Percentiles rank a stretch among this genome's conserved stretches.
These are phyloP conservation scores for Penicillium arizonense DNA, from an alignment of 495 filamentous ascomycete genomes.

Conservation along the genomic window DNA sequence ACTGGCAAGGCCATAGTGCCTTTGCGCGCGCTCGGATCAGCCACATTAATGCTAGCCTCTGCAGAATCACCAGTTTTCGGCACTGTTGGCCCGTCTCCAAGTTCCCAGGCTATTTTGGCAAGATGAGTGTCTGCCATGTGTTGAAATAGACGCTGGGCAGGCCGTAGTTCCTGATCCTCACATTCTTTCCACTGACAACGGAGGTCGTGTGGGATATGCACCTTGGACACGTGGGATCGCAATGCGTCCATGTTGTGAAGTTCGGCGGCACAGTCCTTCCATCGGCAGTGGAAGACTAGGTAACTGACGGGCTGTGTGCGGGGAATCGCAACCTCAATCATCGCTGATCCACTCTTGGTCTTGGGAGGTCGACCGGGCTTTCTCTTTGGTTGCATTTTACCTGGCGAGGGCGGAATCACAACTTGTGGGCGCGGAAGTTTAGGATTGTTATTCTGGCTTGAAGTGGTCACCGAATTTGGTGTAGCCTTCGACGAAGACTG, in stretches of 20 bases:
- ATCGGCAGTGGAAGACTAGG: conserved; percentile 57
- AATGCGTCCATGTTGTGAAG: conserved; percentile 74
- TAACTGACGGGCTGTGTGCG: conserved; percentile 21
- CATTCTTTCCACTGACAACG: conserved; percentile 39
- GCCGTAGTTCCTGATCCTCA: conserved; percentile 10
- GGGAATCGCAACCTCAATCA: conserved; percentile 10
- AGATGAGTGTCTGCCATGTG: conserved; percentile 66
- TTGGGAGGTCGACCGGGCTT: conserved; percentile 14
- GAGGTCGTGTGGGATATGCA: conserved; percentile 41
- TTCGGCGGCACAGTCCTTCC: conserved; percentile 64
- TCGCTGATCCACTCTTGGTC: conserved; percentile 4
- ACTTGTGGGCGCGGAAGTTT: conserved; percentile 5
- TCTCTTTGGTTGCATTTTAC: conserved; percentile 10
- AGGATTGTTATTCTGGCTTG: no score
- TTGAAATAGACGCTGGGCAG: conserved; percentile 47
- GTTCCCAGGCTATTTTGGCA: conserved; percentile 55
- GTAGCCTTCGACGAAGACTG: background rate
- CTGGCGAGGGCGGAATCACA: conserved; percentile 12
- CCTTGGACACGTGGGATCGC: conserved; percentile 61
- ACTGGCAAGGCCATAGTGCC: conserved; percentile 35
- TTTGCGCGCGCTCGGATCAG: conserved; percentile 4
- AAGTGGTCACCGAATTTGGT: no score
- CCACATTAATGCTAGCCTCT: background rate
- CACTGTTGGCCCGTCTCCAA: conserved; percentile 62
- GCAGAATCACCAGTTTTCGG: conserved; percentile 41